Percentiles rank a stretch among this genome's conserved stretches.
Conservation (phyloP, 306 rosid genomes). For the Vigna angularis region DNA sequence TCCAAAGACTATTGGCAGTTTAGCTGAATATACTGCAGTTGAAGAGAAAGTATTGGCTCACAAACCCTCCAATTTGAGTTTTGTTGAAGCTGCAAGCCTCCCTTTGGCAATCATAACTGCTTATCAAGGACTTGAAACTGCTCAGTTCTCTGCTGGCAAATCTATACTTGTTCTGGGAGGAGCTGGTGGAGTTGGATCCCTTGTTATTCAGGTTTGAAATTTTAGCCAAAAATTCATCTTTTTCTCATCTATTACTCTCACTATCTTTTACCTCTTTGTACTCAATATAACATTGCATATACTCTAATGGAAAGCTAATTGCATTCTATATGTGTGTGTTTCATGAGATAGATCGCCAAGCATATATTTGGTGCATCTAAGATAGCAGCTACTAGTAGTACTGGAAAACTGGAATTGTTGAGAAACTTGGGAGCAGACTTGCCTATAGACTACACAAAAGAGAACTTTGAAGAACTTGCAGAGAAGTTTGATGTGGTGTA, state of each 20-base stretch:
- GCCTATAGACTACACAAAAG: constrained; percentile 68
- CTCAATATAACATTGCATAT: no score
- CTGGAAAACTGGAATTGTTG: constrained; percentile 56
- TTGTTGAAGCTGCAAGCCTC: constrained; percentile 69
- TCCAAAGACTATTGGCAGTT: neutral
- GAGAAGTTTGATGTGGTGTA: constrained; percentile 79
- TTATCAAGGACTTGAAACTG: constrained; percentile 57
- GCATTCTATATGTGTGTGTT: neutral
- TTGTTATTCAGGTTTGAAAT: no score
- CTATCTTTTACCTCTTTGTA: no score
- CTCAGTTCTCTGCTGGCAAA: constrained; percentile 41
- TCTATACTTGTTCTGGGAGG: no score
- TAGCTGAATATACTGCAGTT: constrained; percentile 48
- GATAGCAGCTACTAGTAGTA: constrained; percentile 75
- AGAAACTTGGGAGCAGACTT: constrained; percentile 68
- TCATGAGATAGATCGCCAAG: neutral
- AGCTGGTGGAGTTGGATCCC: no score
- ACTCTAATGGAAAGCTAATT: no score
- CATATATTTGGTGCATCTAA: constrained; percentile 64
- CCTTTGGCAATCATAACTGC: constrained; percentile 68
- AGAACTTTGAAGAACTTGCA: constrained; percentile 58
- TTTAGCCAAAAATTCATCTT: no score
- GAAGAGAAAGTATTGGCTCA: constrained; percentile 64
- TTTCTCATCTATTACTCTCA: no score
- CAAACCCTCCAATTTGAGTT: constrained; percentile 67